A percentile compares a stretch with the other conserved stretches of the same genome.
These are phyloP conservation scores for Oidiodendron maius DNA, from an alignment of 495 filamentous ascomycete species.

Conservation along the genomic window DNA sequence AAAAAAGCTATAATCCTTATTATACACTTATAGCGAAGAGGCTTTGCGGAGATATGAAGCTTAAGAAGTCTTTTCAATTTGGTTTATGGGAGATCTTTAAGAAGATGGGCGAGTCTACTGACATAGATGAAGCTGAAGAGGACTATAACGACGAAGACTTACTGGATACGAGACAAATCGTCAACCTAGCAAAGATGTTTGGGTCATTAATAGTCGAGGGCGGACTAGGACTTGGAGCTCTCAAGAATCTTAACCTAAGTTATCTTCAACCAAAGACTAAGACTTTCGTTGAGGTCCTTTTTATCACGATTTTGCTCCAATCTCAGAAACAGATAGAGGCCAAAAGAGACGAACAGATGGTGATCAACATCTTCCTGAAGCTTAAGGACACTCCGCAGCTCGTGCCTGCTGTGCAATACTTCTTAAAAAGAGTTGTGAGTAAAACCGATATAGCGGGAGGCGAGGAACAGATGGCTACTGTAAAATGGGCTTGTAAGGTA, in stretches of 20 bases:
- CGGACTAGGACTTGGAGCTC: slow-evolving; percentile 52
- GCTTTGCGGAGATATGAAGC: slow-evolving; percentile 62
- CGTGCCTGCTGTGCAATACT: slow-evolving; percentile 66
- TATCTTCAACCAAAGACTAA: slow-evolving; percentile 72
- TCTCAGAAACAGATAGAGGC: slow-evolving; percentile 28
- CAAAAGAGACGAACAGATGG: slow-evolving; percentile 41
- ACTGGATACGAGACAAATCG: slow-evolving; percentile 58
- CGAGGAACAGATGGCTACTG: slow-evolving; percentile 51
- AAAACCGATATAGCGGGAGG: slow-evolving; percentile 64
- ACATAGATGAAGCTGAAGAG: slow-evolving; percentile 44
- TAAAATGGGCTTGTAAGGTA: slow-evolving; percentile 67
- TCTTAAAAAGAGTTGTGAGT: slow-evolving; percentile 69
- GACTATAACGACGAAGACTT: slow-evolving; percentile 46
- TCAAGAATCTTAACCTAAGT: slow-evolving; percentile 73
- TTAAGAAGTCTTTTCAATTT: slow-evolving; percentile 80
- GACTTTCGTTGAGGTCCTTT: slow-evolving; percentile 70
- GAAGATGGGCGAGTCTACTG: slow-evolving; percentile 68
- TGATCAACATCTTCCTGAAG: slow-evolving; percentile 61
- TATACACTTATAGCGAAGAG: slow-evolving; percentile 79
- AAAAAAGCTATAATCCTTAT: slow-evolving; percentile 85
- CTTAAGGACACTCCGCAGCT: slow-evolving; percentile 55
- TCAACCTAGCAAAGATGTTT: slow-evolving; percentile 86
- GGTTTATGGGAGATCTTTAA: slow-evolving; percentile 85
- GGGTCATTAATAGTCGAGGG: slow-evolving; percentile 66
- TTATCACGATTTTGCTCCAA: slow-evolving; percentile 68